phyloP scores from a whole-genome alignment of 2,329 filamentous ascomycete genomes.

The Epichloe coenophiala region DNA sequence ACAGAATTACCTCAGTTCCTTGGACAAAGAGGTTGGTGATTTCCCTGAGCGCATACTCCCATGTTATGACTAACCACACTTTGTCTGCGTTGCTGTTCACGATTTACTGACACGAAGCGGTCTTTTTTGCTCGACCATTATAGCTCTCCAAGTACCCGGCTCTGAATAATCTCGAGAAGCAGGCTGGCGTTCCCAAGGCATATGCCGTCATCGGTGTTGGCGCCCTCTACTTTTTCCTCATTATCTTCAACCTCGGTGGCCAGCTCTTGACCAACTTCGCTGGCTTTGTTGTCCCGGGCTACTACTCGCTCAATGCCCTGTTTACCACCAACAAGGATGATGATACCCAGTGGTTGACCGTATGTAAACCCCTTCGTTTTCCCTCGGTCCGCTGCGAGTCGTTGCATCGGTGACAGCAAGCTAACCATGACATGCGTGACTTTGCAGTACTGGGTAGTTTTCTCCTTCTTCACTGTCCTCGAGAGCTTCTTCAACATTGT shows the following conservation, averaged over 20 bases:
- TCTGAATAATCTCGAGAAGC: slow-evolving; percentile 77
- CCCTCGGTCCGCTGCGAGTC: neutral
- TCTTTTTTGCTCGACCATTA: neutral
- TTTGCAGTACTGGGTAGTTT: slow-evolving; percentile 76
- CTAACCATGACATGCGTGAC: slow-evolving; percentile 9
- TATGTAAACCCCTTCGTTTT: slow-evolving; percentile 26
- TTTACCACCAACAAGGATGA: slow-evolving; percentile 60
- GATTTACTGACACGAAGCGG: slow-evolving; percentile 8
- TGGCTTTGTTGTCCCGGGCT: slow-evolving; percentile 69
- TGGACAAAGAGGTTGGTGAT: slow-evolving; percentile 68
- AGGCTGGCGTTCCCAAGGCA: slow-evolving; percentile 70
- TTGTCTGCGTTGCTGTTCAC: slow-evolving; percentile 10
- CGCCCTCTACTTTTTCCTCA: slow-evolving; percentile 80
- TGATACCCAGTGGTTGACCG: slow-evolving; percentile 70
- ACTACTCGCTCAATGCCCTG: slow-evolving; percentile 70
- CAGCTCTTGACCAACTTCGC: slow-evolving; percentile 80
- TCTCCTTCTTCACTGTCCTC: slow-evolving; percentile 66
- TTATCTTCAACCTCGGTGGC: slow-evolving; percentile 84
- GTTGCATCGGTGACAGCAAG: neutral
- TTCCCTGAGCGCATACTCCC: neutral
- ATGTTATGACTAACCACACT: too few relatives aligned
- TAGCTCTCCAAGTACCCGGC: slow-evolving; percentile 76
- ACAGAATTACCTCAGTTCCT: slow-evolving; percentile 61
- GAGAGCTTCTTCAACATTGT: slow-evolving; percentile 75
- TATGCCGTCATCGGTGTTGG: slow-evolving; percentile 66